Percentiles rank a stretch among this genome's conserved stretches.
Evolutionary conservation across 164 flowering plant genomes (phyloP).

Genomic region (Aristolochia fimbriata): DNA sequence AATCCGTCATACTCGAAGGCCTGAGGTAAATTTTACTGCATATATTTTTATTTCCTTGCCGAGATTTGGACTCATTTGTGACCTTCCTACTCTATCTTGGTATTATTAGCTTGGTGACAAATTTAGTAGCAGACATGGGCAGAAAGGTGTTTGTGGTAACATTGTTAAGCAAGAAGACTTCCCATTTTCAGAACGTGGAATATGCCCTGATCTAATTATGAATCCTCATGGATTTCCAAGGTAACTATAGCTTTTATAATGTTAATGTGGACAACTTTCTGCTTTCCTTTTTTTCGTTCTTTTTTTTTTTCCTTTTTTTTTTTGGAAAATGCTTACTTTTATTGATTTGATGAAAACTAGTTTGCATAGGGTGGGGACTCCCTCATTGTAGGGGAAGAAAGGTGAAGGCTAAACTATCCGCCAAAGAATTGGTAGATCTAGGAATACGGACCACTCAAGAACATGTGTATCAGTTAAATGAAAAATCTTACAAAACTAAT

Average conservation of each 20-base stretch:
- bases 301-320: too few species aligned
- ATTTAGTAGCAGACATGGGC: constrained; percentile 99
- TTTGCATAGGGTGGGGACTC: too few species aligned
- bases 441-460: too few species aligned
- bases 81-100: background rate
- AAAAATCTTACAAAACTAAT: too few species aligned
- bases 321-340: too few species aligned
- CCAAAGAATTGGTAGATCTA: too few species aligned
- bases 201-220: constrained; percentile 97
- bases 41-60: background rate
- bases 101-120: constrained; percentile 76
- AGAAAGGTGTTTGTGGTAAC: constrained; percentile 97
- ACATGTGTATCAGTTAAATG: too few species aligned
- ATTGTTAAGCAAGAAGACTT: constrained; percentile 92
- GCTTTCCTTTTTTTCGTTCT: too few species aligned
- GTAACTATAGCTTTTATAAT: constrained; percentile 16
- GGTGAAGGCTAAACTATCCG: too few species aligned
- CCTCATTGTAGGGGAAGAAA: too few species aligned
- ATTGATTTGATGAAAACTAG: too few species aligned
- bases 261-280: background rate
- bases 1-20: constrained; percentile 85
- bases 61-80: background rate
- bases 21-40: constrained; percentile 42
- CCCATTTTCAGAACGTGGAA: constrained; percentile 91
- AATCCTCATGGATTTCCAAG: constrained; percentile 99